Evolutionary conservation across 1,284 basidiomycete genomes (phyloP).

Genomic region (Paramarasmius palmivorus): DNA sequence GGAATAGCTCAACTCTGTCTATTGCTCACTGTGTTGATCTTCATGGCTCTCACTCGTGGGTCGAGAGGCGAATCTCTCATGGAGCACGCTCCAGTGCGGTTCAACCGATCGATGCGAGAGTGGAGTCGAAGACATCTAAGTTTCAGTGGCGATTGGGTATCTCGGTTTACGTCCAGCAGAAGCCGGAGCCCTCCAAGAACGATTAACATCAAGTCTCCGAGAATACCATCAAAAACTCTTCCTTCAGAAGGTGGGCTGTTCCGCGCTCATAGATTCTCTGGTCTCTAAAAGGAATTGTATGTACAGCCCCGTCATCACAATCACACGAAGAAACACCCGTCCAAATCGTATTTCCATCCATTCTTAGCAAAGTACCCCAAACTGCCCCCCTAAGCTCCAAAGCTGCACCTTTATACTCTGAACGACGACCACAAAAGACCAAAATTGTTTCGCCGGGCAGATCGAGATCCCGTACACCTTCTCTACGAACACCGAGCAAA

Average conservation of each 20-base stretch:
- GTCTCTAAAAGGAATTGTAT: no score
- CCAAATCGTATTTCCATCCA: slow-evolving; percentile 6
- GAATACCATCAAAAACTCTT: slow-evolving; percentile 3
- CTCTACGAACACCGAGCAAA: slow-evolving; percentile 16
- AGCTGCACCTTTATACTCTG: no score
- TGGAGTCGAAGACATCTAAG: slow-evolving; percentile 58
- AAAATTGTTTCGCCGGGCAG: background rate
- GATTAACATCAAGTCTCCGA: slow-evolving; percentile 10
- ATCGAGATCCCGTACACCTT: background rate
- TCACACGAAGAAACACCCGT: background rate
- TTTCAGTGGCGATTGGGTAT: slow-evolving; percentile 55
- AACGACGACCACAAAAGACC: background rate
- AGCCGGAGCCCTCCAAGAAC: slow-evolving; percentile 15
- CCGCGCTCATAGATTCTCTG: background rate
- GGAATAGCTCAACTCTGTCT: slow-evolving; percentile 83
- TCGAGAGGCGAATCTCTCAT: slow-evolving; percentile 49
- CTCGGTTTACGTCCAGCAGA: slow-evolving; percentile 37
- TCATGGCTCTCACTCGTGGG: slow-evolving; percentile 83
- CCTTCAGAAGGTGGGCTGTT: background rate
- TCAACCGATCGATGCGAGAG: slow-evolving; percentile 41
- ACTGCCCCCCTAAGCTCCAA: no score
- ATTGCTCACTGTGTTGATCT: slow-evolving; percentile 76
- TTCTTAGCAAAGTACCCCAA: background rate
- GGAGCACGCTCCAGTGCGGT: slow-evolving; percentile 22
- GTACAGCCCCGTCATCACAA: background rate